A percentile compares a stretch with the other conserved stretches of the same genome.
phyloP scores from a whole-genome alignment of 1,284 basidiomycete species.

The Neonothopanus nambi region DNA sequence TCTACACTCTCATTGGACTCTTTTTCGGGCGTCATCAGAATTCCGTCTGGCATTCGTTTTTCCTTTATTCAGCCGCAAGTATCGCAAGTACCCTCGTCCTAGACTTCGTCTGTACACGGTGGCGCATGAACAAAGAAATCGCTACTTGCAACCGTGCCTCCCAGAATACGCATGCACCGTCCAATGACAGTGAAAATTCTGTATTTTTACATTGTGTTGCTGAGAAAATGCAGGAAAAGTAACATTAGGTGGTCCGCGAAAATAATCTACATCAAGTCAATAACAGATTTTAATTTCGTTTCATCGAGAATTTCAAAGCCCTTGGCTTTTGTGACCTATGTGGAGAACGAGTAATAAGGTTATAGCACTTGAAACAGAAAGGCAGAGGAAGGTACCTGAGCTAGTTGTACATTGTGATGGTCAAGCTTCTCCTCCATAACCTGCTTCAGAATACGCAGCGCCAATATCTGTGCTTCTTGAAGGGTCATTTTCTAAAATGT shows the following conservation, averaged over 20 bases:
- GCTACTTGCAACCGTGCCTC: no score
- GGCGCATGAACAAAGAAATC: neutral
- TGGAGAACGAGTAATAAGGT: neutral
- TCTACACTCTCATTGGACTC: conserved; percentile 13
- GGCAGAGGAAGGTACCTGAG: conserved; percentile 63
- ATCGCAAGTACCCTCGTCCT: neutral
- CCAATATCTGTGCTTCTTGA: conserved; percentile 84
- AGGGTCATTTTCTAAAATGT: conserved; percentile 86
- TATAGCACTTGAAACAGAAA: neutral
- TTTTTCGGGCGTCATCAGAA: conserved; percentile 5
- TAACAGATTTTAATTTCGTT: conserved; percentile 11
- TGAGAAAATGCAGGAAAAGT: neutral
- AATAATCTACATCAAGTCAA: conserved; percentile 17
- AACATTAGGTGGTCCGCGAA: neutral
- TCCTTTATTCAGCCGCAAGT: neutral
- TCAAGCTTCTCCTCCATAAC: conserved; percentile 99
- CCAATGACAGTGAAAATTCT: no score
- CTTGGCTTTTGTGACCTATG: conserved; percentile 14
- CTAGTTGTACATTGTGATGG: conserved; percentile 97
- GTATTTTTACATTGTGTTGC: no score
- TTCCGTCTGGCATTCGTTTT: conserved; percentile 2
- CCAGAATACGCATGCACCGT: no score
- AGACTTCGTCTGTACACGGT: neutral
- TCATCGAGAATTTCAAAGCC: conserved; percentile 18
- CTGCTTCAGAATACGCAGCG: conserved; percentile 92